These are phyloP conservation scores for Rhododendron henanense DNA, from an alignment of 148 eudicot species.

Conservation along the genomic window DNA sequence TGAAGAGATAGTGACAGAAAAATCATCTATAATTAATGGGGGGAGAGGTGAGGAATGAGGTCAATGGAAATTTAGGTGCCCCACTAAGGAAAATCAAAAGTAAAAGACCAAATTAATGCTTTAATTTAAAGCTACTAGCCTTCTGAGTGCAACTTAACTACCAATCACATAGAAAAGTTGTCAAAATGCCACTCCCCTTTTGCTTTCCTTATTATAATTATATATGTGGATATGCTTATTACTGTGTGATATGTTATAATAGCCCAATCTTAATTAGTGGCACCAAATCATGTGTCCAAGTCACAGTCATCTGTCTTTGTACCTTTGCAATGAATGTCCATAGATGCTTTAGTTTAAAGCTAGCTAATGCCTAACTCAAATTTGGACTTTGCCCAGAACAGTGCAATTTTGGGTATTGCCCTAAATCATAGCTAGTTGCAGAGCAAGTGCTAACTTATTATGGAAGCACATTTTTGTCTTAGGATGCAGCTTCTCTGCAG, in stretches of 20 bases:
- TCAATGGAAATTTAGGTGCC: conserved; percentile 15
- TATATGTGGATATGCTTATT: conserved; percentile 17
- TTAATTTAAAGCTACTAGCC: not conserved
- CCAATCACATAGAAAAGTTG: conserved; percentile 21
- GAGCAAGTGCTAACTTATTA: not conserved
- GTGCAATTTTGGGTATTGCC: not conserved
- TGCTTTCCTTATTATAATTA: not conserved
- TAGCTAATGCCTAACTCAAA: not conserved
- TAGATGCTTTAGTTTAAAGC: conserved; percentile 6
- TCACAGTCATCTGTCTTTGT: not conserved
- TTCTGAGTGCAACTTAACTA: conserved; percentile 21
- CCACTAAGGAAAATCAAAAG: conserved; percentile 20
- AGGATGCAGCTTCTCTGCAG: not conserved
- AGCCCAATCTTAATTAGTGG: conserved; percentile 8
- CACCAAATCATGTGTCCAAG: not conserved
- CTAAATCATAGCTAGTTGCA: conserved; percentile 2
- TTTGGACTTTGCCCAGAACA: not conserved
- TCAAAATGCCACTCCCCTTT: not conserved
- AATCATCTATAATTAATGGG: not conserved
- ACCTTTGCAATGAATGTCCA: conserved; percentile 2
- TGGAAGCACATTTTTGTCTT: not conserved
- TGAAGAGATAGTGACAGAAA: not conserved
- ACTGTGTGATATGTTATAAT: conserved; percentile 2
- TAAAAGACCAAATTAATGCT: conserved; percentile 18
- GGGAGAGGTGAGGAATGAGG: conserved; percentile 28